A percentile compares a stretch with the other conserved stretches of the same genome.
Evolutionary conservation across 2,329 filamentous ascomycete species (phyloP).

Genomic region (Dactylonectria macrodidyma): DNA sequence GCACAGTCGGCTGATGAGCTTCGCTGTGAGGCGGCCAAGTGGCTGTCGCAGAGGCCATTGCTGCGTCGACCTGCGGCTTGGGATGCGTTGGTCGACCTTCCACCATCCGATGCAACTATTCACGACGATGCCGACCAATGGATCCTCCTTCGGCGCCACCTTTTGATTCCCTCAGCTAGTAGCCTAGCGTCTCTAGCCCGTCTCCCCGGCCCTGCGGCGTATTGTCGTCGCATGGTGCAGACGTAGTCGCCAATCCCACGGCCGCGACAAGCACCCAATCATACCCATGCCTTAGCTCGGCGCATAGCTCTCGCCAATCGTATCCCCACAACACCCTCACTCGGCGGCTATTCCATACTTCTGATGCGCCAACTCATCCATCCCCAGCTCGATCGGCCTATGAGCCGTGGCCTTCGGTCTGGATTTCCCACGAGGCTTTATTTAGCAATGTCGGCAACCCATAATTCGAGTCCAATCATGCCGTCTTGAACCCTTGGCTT

Average conservation of each 20-base stretch:
- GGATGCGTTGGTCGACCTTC: slow-evolving; percentile 17
- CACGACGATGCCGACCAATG: slow-evolving; percentile 34
- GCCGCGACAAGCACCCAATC: slow-evolving; percentile 49
- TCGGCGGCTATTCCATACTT: slow-evolving; percentile 59
- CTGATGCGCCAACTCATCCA: slow-evolving; percentile 44
- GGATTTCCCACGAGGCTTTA: slow-evolving; percentile 41
- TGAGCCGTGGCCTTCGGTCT: slow-evolving; percentile 39
- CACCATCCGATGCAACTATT: slow-evolving; percentile 26
- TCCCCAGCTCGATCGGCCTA: slow-evolving; percentile 43
- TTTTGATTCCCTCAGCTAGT: slow-evolving; percentile 20
- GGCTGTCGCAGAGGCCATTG: slow-evolving; percentile 17
- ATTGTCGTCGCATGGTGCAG: slow-evolving; percentile 38
- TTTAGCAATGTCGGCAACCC: slow-evolving; percentile 45
- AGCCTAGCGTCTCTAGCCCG: slow-evolving; percentile 19
- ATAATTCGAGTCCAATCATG: slow-evolving; percentile 44
- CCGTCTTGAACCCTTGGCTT: slow-evolving; percentile 37
- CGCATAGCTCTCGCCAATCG: slow-evolving; percentile 52
- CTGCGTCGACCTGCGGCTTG: slow-evolving; percentile 27
- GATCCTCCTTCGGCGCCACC: slow-evolving; percentile 29
- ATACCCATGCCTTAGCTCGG: slow-evolving; percentile 39
- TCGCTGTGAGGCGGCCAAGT: slow-evolving; percentile 8
- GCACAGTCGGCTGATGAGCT: slow-evolving; percentile 15
- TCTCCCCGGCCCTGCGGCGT: slow-evolving; percentile 36
- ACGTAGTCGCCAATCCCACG: slow-evolving; percentile 45
- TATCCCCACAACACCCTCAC: slow-evolving; percentile 32